These are phyloP conservation scores for Cicer yamashitae DNA, from an alignment of 306 rosid genomes.

Conservation along the genomic window DNA sequence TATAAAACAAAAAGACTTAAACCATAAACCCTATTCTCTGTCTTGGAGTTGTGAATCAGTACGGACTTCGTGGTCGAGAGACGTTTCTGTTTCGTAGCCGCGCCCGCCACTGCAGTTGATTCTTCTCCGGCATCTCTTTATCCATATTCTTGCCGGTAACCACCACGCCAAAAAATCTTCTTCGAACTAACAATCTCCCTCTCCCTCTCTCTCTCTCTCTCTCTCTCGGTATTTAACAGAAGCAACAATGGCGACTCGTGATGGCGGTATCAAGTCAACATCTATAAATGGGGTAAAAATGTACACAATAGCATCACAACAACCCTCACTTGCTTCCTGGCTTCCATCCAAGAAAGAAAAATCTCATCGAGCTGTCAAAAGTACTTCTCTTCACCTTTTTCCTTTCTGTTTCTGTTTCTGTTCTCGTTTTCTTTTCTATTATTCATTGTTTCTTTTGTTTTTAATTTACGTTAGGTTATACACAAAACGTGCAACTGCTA, in stretches of 20 bases:
- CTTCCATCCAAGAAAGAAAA: conserved; percentile 65
- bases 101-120: not conserved
- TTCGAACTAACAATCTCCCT: no score
- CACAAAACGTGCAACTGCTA: conserved; percentile 67
- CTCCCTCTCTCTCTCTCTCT: no score
- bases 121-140: not conserved
- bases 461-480: conserved; percentile 57
- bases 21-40: no score
- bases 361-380: conserved; percentile 67
- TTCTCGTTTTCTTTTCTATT: not conserved
- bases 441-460: conserved; percentile 10
- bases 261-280: conserved; percentile 74
- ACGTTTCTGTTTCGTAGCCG: no score
- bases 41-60: no score
- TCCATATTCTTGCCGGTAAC: no score
- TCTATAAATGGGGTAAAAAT: conserved; percentile 77
- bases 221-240: not conserved
- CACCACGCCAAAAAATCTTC: no score
- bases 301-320: conserved; percentile 78
- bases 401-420: not conserved
- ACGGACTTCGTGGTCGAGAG: no score
- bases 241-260: conserved; percentile 65
- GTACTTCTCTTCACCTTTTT: conserved; percentile 40
- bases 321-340: conserved; percentile 83
- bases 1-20: no score